phyloP scores from a whole-genome alignment of 345 rosid species.

The Bruguiera sexangula region DNA sequence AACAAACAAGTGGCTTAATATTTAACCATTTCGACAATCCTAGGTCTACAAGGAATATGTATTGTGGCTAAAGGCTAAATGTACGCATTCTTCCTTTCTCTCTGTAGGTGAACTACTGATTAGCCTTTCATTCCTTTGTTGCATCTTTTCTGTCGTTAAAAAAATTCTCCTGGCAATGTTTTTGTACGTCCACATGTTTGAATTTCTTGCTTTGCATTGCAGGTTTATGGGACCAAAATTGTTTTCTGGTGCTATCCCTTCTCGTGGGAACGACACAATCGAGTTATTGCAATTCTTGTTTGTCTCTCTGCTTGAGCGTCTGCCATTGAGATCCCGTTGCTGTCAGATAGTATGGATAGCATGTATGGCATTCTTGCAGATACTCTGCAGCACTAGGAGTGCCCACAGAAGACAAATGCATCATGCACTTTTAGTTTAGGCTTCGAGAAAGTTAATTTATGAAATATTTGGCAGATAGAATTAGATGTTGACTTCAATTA shows the following conservation, averaged over 20 bases:
- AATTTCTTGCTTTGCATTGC: slow-evolving; percentile 2
- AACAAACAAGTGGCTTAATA: neutral
- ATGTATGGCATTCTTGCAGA: neutral
- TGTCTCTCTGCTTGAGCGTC: neutral
- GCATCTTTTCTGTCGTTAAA: neutral
- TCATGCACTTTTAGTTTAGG: neutral
- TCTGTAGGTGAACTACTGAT: neutral
- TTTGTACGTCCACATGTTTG: too few relatives aligned
- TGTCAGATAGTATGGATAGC: neutral
- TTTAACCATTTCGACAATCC: neutral
- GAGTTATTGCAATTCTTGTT: neutral
- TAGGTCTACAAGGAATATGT: neutral
- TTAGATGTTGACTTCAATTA: neutral
- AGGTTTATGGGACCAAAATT: slow-evolving; percentile 6
- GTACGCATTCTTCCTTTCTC: neutral
- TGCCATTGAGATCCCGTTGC: neutral
- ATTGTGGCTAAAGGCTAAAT: neutral
- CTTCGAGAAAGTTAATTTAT: neutral
- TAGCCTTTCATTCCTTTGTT: neutral
- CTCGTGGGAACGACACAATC: neutral
- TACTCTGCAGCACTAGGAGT: neutral
- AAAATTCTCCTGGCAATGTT: neutral
- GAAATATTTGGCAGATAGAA: neutral
- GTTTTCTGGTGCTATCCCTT: neutral
- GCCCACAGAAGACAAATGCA: neutral